Base-by-base conservation (phyloP, 2,329 filamentous ascomycete genomes). In the Ascochyta viciae-villosae region DNA sequence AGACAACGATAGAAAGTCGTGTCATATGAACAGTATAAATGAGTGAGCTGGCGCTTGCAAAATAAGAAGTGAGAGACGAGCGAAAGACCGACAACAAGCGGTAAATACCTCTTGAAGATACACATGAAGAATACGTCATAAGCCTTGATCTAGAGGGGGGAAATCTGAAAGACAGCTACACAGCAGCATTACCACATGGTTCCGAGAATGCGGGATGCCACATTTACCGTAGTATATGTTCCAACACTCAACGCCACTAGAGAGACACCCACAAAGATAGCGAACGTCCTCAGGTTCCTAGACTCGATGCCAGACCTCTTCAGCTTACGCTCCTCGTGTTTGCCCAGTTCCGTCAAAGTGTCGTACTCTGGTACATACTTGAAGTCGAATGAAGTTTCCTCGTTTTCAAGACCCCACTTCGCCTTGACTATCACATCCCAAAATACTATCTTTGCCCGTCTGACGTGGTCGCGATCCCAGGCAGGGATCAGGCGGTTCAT, bases 351-450 rank as follows among this genome's bases (percentile, higher is more conserved):
- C 4, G 82, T 84, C 12, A 80, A 74, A 8, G 81, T 83, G 45
- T 76, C 70, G 45, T 82, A 81, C 61, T 83, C 77, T 0, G 89
- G 88, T 9, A 89, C 78, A 67, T 89, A 89, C 68, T 91, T 89
- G 75, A 92, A 89, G 19, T 88, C 85, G 67, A 92, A 92, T 8
- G 77, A 79, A 1, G 83, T 85, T 65, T 87, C 82, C 42, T 82
- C 78, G 0, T 88, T 80, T 10, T 75, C 85, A 7, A 93, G 78
- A 0, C 87, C 89, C 51, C 80, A 84, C 50, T 87, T 85, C 52
- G 85, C 83, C 53, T 88, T 81, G n/a, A 88, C 82, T 15, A 89
- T 82, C 3, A 89, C 72, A 16, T 80, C 77, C 71, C 85, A 89
- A 60, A 87, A 84, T 0, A 84, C 74, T 23, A 74, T 77, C 49